Base-by-base conservation (phyloP, 2,329 filamentous ascomycete species). In the Cercospora janseana region DNA sequence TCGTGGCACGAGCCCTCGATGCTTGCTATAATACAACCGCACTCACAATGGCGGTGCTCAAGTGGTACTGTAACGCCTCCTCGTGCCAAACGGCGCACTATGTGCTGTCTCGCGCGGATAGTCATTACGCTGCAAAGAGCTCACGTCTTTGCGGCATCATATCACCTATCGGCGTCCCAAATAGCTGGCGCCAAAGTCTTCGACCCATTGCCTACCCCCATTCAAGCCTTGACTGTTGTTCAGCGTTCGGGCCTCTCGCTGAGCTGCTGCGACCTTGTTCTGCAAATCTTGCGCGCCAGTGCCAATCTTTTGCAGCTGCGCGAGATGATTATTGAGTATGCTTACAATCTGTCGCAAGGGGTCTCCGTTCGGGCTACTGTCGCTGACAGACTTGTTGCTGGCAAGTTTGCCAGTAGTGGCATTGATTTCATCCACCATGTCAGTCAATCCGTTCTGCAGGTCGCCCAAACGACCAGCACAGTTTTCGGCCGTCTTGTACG, bases 361-460 rank as follows among this genome's bases (percentile, higher is more conserved):
- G 48, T 64, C 59, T 12, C 58, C 57, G 16, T 49, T 51, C 27
- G 45, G 45, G n/a, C 59, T 53, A 3, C 60, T 55, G 68, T 93
- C 88, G 71, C 94, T 94, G 71, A 80, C 86, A 51, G 87, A 89
- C 78, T 94, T 95, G 78, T 83, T 56, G 20, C 51, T 57, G 4
- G 55, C 92, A 59, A 98, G 75, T 18, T 85, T 89, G 47, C 87
- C 81, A n/a, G 88, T 93, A 55, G 94, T 92, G 60, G 85, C 83
- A 68, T 98, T 98, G 67, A 98, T 95, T 71, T 97, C 93, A 67
- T 95, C 91, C 62, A 98, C 95, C 90, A 98, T 97, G 72, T 89
- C 92, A 40, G 83, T 84, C 56, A 98, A 77, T 66, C 95, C 90
- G 67, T 89, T 88, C 65, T 89, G 90, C 82, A 97, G 94, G 62